These are phyloP conservation scores for Moelleriella libera DNA, from an alignment of 2,329 filamentous ascomycete species.

Conservation along the genomic window DNA sequence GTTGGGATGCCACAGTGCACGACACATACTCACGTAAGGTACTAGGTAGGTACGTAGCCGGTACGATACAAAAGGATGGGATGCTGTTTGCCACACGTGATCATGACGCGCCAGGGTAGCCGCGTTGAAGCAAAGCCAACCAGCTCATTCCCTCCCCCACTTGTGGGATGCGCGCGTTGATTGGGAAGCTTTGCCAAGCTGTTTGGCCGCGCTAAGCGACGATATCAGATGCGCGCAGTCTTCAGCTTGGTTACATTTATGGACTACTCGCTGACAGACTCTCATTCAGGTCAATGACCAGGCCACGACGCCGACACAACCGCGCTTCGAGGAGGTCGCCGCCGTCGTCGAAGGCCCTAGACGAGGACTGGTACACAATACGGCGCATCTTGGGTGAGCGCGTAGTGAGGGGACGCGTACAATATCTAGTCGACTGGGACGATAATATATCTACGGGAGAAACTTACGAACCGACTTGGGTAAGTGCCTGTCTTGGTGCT, in stretches of 20 bases:
- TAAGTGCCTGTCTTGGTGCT: constrained; percentile 3
- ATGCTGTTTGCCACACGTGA: too few relatives aligned
- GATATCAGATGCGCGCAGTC: neutral
- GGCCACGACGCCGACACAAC: constrained; percentile 11
- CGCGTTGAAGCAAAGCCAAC: too few relatives aligned
- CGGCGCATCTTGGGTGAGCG: constrained; percentile 21
- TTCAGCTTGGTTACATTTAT: too few relatives aligned
- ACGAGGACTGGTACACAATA: constrained; percentile 19
- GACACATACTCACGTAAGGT: too few relatives aligned
- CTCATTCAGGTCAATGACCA: constrained; percentile 17
- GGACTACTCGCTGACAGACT: neutral
- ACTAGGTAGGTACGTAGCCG: too few relatives aligned
- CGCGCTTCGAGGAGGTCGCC: constrained; percentile 7
- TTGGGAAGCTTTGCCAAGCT: too few relatives aligned
- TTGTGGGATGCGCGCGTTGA: too few relatives aligned
- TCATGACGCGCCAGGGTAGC: too few relatives aligned
- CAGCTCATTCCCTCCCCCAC: too few relatives aligned
- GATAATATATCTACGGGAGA: constrained; percentile 17
- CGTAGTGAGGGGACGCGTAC: constrained; percentile 8
- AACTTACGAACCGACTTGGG: constrained; percentile 19
- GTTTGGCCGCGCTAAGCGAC: too few relatives aligned
- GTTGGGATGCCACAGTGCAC: too few relatives aligned
- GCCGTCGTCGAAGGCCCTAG: constrained; percentile 1
- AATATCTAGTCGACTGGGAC: constrained; percentile 26
- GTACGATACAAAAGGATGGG: too few relatives aligned